Base-by-base conservation (phyloP, 352 stramenopile genomes). In the Peronosclerospora sorghi region DNA sequence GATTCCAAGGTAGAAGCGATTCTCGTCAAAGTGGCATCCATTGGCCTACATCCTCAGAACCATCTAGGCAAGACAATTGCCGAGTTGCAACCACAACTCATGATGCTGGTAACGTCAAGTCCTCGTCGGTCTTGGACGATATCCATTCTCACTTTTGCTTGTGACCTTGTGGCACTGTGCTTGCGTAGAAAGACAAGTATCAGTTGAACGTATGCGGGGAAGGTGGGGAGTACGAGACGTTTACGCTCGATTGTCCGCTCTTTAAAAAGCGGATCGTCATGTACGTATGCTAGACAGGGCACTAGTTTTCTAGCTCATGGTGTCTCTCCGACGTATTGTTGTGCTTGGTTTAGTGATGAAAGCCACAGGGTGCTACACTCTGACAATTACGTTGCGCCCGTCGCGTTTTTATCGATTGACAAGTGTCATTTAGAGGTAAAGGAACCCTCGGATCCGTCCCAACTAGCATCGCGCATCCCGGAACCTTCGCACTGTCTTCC, bases 191-290 rank as follows among this genome's bases (percentile, higher is more conserved):
- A 62, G 71, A 96, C 15, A 86, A 95, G 45, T 99, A 96, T 62
- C 88, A 96, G 43, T 91, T 99, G 56, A 96, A 99, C 59, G 81
- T 98, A 6, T 98, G 94, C 29, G 96, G 96, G 12, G 96, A 99
- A 76, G 96, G 96, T 28, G 96, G 96, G 14, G 96, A 99, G 65
- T 99, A 99, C 74, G 96, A 99, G 73, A 98, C 95, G 1, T 71
- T 99, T 21, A 97, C 97, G 18, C 59, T 99, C n/a, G 92, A 99
- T 73, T 98, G 86, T 57, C 89, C 91, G 18, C 65, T 96, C 2
- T 97, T 98, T 47, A 89, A 94, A 49, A 89, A 96, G 54, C 71
- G 86, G 12, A 93, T 97, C 42, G 77, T 94, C 35, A 73, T 95
- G 74, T 91, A 84, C 18, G 63, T 47, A n/a, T 40, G 38, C 41